Evolutionary conservation across 2,329 filamentous ascomycete genomes (phyloP).

Genomic region (Orbilia javanica): DNA sequence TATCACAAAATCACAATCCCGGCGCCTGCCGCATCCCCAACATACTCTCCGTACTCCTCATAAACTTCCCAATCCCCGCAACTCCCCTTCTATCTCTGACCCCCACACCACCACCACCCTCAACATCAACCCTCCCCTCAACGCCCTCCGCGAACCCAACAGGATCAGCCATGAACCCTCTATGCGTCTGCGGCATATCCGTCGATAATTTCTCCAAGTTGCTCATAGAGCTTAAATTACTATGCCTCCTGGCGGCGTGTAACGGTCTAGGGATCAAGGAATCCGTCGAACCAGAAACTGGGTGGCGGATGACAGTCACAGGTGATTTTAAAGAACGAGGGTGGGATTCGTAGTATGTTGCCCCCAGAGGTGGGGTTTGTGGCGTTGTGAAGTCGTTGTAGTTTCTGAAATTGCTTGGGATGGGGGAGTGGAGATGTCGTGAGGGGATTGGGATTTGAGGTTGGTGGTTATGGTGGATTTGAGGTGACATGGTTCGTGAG

Average conservation of each 20-base stretch:
- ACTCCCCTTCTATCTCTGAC: constrained; percentile 14
- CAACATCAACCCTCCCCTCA: constrained; percentile 37
- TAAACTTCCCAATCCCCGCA: constrained; percentile 42
- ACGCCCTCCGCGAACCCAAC: constrained; percentile 48
- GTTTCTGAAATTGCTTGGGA: constrained; percentile 16
- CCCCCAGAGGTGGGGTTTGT: constrained; percentile 33
- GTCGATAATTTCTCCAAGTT: constrained; percentile 32
- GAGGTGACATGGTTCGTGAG: neutral
- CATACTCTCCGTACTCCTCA: constrained; percentile 57
- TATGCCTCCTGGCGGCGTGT: constrained; percentile 1
- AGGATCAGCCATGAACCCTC: constrained; percentile 50
- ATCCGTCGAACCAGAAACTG: constrained; percentile 28
- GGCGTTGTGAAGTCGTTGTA: constrained; percentile 29
- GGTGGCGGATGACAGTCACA: constrained; percentile 36
- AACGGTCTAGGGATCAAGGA: constrained; percentile 21
- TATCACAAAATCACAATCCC: neutral
- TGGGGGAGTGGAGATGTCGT: constrained; percentile 15
- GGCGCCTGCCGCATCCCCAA: constrained; percentile 37
- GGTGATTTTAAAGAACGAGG: constrained; percentile 41
- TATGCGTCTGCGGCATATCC: constrained; percentile 54
- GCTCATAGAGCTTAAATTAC: constrained; percentile 10
- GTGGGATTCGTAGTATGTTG: constrained; percentile 44
- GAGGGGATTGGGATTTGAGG: constrained; percentile 28
- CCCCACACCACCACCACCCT: neutral
- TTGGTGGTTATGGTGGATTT: neutral